Base-by-base conservation (phyloP, 306 rosid genomes). In the Lathyrus oleraceus region DNA sequence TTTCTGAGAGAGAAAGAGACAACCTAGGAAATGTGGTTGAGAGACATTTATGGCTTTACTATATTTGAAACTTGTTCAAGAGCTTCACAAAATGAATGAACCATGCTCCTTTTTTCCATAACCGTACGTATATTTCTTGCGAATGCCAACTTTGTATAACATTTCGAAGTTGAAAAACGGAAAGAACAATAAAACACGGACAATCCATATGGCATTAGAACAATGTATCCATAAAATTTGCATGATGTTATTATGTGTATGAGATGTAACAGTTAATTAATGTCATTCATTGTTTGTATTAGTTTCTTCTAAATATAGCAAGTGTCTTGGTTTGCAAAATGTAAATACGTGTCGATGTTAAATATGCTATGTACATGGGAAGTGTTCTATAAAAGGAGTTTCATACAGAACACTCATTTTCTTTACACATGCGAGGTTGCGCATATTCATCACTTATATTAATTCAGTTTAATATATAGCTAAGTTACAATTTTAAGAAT, bases 21-120 rank as follows among this genome's bases (percentile, higher is more conserved):
- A 5, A 6, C 35, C 27, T 13, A 36, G 30, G 45, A 70, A 57
- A 40, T 75, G 71, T 71, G 89, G 90, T 78, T 49, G 38, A 69
- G 96, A 89, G 87, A 63, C 60, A 71, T 85, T 87, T 76, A 19
- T 61, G 96, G 73, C 40, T 4, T 75, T 82, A 42, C 81, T 67
- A 72, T 80, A 79, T 80, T 77, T 67, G 38, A 20, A 70, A 71
- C 62, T 70, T 78, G 8, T 80, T 75, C 77, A 40, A 27, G 21
- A 15, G 21, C 53, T 64, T 28, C 57, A 38, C 0, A 2, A 10
- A 4, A 9, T 35, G 32, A n/a, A 5, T 32, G 10, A 21, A 8
- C 23, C 1, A 32, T 21, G 5, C 32, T 32, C 20, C 11, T 19
- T 32, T 32, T 67, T 49, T 16, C 14, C 17, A 3, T 13, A 68